A percentile compares a stretch with the other conserved stretches of the same genome.
These are phyloP conservation scores for Fraxinus paxiana DNA, from an alignment of 305 asterid species.

Conservation along the genomic window DNA sequence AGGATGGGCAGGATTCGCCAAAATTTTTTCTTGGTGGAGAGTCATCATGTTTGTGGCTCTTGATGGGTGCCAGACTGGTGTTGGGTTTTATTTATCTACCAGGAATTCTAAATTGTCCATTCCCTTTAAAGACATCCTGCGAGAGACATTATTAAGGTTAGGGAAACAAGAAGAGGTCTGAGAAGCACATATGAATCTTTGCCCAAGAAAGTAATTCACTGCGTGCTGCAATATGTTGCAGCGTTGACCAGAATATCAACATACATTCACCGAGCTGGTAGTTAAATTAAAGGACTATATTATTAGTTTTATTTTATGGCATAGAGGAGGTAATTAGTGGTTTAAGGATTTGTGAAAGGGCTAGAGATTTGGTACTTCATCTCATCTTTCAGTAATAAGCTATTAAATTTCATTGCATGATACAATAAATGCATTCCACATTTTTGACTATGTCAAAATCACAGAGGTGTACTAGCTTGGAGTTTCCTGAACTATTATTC, in stretches of 20 bases:
- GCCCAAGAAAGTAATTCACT: background rate
- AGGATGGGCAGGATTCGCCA: background rate
- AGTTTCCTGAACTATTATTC: background rate
- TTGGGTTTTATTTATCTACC: background rate
- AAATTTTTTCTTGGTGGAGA: background rate
- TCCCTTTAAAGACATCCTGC: background rate
- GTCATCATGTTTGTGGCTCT: background rate
- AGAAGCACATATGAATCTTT: background rate
- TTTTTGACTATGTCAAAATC: background rate
- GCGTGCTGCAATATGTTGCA: background rate
- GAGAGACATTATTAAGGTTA: background rate
- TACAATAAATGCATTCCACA: background rate
- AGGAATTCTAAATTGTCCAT: background rate
- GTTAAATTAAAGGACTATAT: background rate
- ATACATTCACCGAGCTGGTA: background rate
- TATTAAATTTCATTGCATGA: background rate
- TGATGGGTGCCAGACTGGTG: background rate
- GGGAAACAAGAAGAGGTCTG: background rate
- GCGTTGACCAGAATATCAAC: background rate
- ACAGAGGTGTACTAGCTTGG: background rate
- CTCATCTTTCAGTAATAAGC: background rate
- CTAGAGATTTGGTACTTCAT: background rate
- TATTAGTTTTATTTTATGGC: background rate
- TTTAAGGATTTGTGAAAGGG: background rate
- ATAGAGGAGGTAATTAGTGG: background rate